Evolutionary conservation across 164 flowering plant species (phyloP), one percentile per base, ranked within the genome.

Genomic region (Brasenia schreberi): DNA sequence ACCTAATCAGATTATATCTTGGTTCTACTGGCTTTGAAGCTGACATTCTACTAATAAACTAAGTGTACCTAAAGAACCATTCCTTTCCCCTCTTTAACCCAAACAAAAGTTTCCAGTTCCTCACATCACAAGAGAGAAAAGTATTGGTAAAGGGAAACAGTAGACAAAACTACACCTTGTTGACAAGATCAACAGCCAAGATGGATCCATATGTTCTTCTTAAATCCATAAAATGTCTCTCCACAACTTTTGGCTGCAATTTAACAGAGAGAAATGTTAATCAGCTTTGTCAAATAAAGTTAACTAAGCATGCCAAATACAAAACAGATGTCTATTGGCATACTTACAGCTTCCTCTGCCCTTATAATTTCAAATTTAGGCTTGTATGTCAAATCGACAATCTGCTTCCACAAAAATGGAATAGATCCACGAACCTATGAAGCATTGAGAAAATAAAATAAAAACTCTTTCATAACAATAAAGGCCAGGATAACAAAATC

Each of bases 341-440:
- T 59, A 87, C 96, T 85, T 71, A 95, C 99, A 66, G 96, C 92
- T 74, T 94, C 97, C 77, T 91, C 97, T 61, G 67, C 82, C 64
- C 69, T 84, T 76, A 94, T 82, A 69, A 94, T 78, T 82, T 88
- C 96, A 79, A 89, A 91, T 71, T 84, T 86, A 27, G 99, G 99
- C 73, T 94, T 94, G 69, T 94, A 94, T 27, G 90, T 87, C 78
- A 94, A 80, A 80, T 94, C 96, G 77, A 91, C 99, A 76, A 87
- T 81, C 73, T 94, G 97, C 81, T 94, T 90, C 99, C 99, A 94
- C 7, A 83, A 75, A 53, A 94, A 78, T 63, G 99, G 99, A 45
- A 94, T 94, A 49, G 99, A 91, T 19, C 99, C 99, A 53, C 99
- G 82, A 71, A 91, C 86, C 99, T 94, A 76, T 69, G 70, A 16